Conservation (phyloP, 1,284 basidiomycete genomes). For the Pterulicium gracile region DNA sequence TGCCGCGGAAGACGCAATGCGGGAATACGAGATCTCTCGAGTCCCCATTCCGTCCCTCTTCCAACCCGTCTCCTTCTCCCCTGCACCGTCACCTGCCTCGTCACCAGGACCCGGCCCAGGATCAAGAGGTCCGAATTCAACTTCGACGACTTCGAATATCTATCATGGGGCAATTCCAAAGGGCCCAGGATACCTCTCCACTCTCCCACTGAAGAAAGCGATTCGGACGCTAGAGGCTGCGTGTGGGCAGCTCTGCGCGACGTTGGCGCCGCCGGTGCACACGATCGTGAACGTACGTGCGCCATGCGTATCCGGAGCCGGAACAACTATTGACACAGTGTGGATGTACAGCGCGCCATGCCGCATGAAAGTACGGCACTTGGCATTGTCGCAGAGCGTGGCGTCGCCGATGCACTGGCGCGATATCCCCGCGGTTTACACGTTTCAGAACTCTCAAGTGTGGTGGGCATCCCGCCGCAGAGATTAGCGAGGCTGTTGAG, state of each 20-base stretch:
- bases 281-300: conserved; percentile 20
- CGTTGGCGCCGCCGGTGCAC: conserved; percentile 20
- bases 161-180: too few relatives aligned
- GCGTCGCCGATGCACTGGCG: conserved; percentile 18
- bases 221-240: conserved; percentile 21
- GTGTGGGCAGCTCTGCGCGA: conserved; percentile 19
- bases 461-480: conserved; percentile 15
- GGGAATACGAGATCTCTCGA: conserved; percentile 9
- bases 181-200: not conserved
- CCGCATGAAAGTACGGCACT: conserved; percentile 8
- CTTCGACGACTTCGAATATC: too few relatives aligned
- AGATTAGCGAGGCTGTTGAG: conserved; percentile 23
- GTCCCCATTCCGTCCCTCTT: conserved; percentile 19
- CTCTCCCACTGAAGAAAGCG: conserved; percentile 14
- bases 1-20: conserved; percentile 9
- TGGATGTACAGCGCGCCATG: not conserved
- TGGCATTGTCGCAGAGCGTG: conserved; percentile 20
- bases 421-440: conserved; percentile 20
- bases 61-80: conserved; percentile 16
- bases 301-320: conserved; percentile 17
- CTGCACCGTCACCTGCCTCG: conserved; percentile 14
- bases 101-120: too few relatives aligned
- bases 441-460: conserved; percentile 18
- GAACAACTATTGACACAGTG: conserved; percentile 14
- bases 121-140: too few relatives aligned